Conservation (phyloP, 2,329 filamentous ascomycete genomes). For the Colletotrichum zoysiae region DNA sequence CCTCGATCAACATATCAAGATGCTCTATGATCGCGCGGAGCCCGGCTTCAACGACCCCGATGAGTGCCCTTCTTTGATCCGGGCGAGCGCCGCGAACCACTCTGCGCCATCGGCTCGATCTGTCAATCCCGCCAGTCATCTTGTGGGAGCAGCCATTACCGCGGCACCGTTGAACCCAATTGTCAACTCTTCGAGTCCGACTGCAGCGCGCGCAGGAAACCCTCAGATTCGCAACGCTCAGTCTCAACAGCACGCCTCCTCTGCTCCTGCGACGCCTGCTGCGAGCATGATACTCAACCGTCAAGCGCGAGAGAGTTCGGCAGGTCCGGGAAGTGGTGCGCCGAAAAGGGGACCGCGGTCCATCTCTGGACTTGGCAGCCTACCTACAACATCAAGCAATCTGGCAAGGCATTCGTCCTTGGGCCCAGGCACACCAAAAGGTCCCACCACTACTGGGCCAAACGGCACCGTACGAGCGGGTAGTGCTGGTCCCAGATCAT, state of each 20-base stretch:
- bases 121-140: constrained; percentile 58
- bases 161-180: constrained; percentile 53
- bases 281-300: constrained; percentile 71
- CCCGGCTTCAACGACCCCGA: constrained; percentile 73
- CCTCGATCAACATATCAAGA: constrained; percentile 73
- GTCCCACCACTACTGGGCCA: constrained; percentile 46
- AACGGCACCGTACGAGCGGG: constrained; percentile 62
- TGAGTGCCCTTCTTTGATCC: constrained; percentile 73
- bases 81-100: constrained; percentile 68
- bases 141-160: constrained; percentile 48
- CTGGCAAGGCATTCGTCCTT: constrained; percentile 73
- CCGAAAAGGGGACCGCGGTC: constrained; percentile 67
- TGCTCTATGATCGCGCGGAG: constrained; percentile 71
- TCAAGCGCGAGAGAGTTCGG: constrained; percentile 68
- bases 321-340: constrained; percentile 63
- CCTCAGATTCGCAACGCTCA: constrained; percentile 64
- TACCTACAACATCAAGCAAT: constrained; percentile 66
- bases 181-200: constrained; percentile 56
- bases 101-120: constrained; percentile 55
- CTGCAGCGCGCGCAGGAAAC: constrained; percentile 57
- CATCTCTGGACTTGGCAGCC: constrained; percentile 60
- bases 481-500: constrained; percentile 70
- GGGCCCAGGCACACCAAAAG: constrained; percentile 73
- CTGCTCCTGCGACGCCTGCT: constrained; percentile 71
- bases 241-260: constrained; percentile 64